phyloP scores from a whole-genome alignment of 306 rosid species.

The Cotoneaster glaucophyllus region DNA sequence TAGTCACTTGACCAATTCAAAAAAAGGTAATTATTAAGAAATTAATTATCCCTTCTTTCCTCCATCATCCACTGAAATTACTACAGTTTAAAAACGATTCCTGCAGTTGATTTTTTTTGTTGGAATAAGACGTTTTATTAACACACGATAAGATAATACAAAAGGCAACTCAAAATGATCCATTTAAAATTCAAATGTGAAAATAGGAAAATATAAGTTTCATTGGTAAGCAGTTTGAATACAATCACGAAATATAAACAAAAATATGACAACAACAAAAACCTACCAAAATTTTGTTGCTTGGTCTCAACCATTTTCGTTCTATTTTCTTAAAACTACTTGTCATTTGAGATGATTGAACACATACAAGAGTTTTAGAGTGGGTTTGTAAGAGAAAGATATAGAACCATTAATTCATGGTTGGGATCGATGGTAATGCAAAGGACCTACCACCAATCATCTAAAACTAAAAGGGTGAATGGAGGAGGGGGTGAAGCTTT shows the following conservation, averaged over 20 bases:
- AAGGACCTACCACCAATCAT: not conserved
- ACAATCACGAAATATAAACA: not conserved
- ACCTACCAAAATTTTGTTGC: not conserved
- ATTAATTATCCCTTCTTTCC: no score
- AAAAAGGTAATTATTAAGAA: no score
- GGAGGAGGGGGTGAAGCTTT: conserved; percentile 1
- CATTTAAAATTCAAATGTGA: no score
- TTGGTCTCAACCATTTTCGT: not conserved
- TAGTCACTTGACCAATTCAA: no score
- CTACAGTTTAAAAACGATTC: no score
- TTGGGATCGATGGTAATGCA: not conserved
- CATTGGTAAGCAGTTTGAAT: not conserved
- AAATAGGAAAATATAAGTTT: no score
- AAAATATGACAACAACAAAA: no score
- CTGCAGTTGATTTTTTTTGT: no score
- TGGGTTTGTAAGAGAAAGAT: no score
- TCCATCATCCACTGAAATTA: no score
- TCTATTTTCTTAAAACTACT: not conserved
- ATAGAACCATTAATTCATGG: not conserved
- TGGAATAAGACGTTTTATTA: no score
- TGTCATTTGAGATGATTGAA: not conserved
- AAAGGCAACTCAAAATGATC: not conserved
- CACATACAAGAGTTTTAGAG: not conserved
- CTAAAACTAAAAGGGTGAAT: not conserved
- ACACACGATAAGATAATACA: no score